Evolutionary conservation across 176 grass and related monocot genomes (phyloP), one percentile per base, ranked within the genome.

Genomic region (Ampelocalamus luodianensis): DNA sequence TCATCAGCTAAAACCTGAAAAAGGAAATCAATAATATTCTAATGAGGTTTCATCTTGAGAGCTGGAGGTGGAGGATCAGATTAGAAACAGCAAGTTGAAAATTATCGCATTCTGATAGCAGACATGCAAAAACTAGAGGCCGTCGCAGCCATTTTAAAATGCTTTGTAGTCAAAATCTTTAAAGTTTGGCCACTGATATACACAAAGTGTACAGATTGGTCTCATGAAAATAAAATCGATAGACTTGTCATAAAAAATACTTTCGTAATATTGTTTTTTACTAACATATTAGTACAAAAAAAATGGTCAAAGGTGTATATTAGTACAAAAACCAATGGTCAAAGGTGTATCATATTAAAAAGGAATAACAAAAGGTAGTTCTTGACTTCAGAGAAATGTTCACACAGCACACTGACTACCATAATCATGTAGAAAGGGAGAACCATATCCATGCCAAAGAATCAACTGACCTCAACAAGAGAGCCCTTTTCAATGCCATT

Each of bases 401-500:
- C 46, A 53, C 5, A 4, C 27, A 13, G 13, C 22, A 74, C 69
- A 51, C 15, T 34, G 64, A 78, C 1, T 8, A 86, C 26, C 38
- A 56, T 14, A 40, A 76, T 32, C 43, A 84, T 58, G 18, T 18
- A 6, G 36, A 46, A 84, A 37, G 36, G 55, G 46, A 51, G 32
- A 72, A 72, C 26, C n/a, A 45, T 36, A 44, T 77, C 27, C 62
- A 70, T 66, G 18, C n/a, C 51, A 79, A 66, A 72, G n/a, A 66
- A 89, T 38, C 14, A 85, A 84, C 61, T 77, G 37, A 99, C 97
- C 92, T 99, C 97, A 22, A 99, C 90, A 76, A 70, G 66, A 65
- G 92, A 94, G 76, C 92, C 97, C 68, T 92, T 99, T 79, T 83
- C 83, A 65, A 99, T 94, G 58, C 81, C 89, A 88, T 85, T 91